These are phyloP conservation scores for Caulochytrium protostelioides DNA, from an alignment of 371 early-diverging fungal genomes.

Conservation along the genomic window DNA sequence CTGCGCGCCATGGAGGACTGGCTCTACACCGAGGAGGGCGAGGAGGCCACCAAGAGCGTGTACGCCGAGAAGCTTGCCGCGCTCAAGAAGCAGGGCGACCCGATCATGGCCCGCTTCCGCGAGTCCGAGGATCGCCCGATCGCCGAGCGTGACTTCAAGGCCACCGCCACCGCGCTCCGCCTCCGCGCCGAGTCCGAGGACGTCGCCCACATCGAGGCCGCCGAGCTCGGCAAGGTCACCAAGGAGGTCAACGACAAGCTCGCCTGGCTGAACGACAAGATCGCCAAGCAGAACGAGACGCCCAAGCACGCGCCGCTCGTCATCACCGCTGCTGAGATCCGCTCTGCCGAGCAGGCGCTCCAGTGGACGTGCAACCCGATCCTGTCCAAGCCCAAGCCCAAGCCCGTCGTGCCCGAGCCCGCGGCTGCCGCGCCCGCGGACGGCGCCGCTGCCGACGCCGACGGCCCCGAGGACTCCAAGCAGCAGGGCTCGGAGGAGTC, in stretches of 20 bases:
- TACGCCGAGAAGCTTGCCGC: conserved; percentile 59
- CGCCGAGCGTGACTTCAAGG: conserved; percentile 57
- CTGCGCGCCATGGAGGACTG: conserved; percentile 77
- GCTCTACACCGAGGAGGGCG: conserved; percentile 85
- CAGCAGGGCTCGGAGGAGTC: too few species aligned
- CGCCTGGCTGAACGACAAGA: conserved; percentile 67
- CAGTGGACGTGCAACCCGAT: conserved; percentile 47
- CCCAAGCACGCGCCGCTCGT: conserved; percentile 52
- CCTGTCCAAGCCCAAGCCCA: conserved; percentile 75
- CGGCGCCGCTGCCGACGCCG: too few species aligned
- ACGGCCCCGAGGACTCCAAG: too few species aligned
- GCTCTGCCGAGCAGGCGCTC: conserved; percentile 45
- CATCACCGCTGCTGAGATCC: conserved; percentile 47
- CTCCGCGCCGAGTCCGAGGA: conserved; percentile 44
- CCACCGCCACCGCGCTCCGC: conserved; percentile 44
- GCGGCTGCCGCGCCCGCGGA: too few species aligned
- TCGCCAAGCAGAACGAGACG: conserved; percentile 45
- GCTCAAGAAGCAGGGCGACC: conserved; percentile 62
- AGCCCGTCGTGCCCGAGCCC: too few species aligned
- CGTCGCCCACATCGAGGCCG: conserved; percentile 55
- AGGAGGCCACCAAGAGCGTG: conserved; percentile 69
- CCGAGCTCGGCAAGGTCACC: conserved; percentile 59
- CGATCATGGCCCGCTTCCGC: conserved; percentile 54
- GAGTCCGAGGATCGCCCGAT: conserved; percentile 67
- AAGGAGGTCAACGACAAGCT: conserved; percentile 50